A percentile compares a stretch with the other conserved stretches of the same genome.
Evolutionary conservation across 106 monocot genomes (phyloP).

Genomic region (Platanthera zijinensis): DNA sequence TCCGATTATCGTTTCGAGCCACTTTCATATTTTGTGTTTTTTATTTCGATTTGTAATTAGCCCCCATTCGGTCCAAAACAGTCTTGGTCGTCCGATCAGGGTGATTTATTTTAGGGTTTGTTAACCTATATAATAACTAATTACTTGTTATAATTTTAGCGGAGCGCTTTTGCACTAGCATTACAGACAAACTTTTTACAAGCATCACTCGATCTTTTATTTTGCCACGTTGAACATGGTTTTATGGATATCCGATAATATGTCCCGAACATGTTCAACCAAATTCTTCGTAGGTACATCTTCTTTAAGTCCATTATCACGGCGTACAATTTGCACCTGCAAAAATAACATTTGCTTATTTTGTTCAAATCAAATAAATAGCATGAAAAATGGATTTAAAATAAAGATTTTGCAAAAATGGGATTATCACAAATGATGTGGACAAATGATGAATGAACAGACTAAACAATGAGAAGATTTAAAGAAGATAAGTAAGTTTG

Average conservation of each 20-base stretch:
- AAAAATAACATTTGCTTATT: not conserved
- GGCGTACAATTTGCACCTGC: conserved; percentile 77
- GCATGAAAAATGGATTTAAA: not conserved
- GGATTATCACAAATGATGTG: not conserved
- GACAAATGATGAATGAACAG: not conserved
- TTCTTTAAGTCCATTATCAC: conserved; percentile 75
- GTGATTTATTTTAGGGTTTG: too few relatives aligned
- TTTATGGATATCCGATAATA: conserved; percentile 53
- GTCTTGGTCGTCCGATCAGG: too few relatives aligned
- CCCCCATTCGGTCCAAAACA: too few relatives aligned
- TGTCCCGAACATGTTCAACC: conserved; percentile 52
- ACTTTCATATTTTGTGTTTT: too few relatives aligned
- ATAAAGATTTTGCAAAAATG: not conserved
- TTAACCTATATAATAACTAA: too few relatives aligned
- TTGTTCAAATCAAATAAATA: not conserved
- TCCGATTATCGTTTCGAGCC: too few relatives aligned
- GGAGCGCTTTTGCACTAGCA: too few relatives aligned
- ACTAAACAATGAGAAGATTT: not conserved
- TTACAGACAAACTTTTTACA: conserved; percentile 52
- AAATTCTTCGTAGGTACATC: conserved; percentile 54
- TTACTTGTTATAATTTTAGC: too few relatives aligned
- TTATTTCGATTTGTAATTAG: too few relatives aligned
- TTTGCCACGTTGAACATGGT: conserved; percentile 72
- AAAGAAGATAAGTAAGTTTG: not conserved
- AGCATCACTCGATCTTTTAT: conserved; percentile 62